Evolutionary conservation across 768 basidiomycete species (phyloP), one percentile per base, ranked within the genome.

Genomic region (Amanita thiersii): DNA sequence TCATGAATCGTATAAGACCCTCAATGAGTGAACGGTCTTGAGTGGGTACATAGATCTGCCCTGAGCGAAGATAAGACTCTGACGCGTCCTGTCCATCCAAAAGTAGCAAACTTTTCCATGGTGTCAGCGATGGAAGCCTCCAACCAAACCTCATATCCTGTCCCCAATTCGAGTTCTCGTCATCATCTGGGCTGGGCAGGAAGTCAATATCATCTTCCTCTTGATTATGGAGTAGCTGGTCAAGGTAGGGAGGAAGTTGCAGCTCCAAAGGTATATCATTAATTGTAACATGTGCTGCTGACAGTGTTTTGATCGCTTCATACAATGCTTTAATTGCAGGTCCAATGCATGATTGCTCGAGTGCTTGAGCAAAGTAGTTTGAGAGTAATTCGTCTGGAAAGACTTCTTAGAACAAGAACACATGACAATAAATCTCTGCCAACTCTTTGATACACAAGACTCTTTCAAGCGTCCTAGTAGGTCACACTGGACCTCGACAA

Each of bases 101-200:
- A 11, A 91, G 70, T 4, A 98, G 62, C 11, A 98, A 57, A 15
- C 88, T 85, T 55, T 96, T 96, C 94, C 94, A 98, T 4, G 94
- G 93, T 11, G 78, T 70, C 17, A 97, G 69, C 12, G 73, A 63
- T 6, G 85, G 79, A 2, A 90, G 64, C 34, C 71, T 70, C 83
- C 83, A 89, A 2, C 86, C 86, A 42, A 78, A 66, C 50, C 70
- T 68, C 58, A 86, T 69, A 40, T 81, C 81, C 26, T 67, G 69
- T 12, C 81, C 83, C 86, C 87, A 86, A 5, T 62, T 61, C 34
- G 65, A 62, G 29, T 50, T 53, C 30, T 68, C 72, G 30, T 75
- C 75, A 34, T 79, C 75, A 14, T 75, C 75, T 17, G 67, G 64
- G 14, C 66, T 61, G 23, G 72, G 67, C 20, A 70, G 55, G 38